phyloP scores from a whole-genome alignment of 495 filamentous ascomycete genomes.

The Aspergillus sclerotiicarbonarius region DNA sequence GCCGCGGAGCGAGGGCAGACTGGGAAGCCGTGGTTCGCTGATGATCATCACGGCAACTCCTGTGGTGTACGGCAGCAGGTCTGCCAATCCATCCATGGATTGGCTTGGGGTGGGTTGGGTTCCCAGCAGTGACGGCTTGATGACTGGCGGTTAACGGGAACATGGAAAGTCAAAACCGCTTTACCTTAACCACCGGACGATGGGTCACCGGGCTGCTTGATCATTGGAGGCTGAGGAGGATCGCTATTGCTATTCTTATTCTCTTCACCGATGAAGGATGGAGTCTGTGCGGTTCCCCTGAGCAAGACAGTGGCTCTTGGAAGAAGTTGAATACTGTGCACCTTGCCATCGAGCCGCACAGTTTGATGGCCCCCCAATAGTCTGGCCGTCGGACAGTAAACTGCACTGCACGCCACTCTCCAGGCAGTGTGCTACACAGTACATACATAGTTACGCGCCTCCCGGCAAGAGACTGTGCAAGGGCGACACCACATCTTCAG shows the following conservation, averaged over 20 bases:
- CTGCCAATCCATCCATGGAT: background rate
- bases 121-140: background rate
- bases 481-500: background rate
- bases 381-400: too few species aligned
- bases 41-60: conserved; percentile 9
- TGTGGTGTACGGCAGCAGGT: background rate
- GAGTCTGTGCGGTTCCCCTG: background rate
- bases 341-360: too few species aligned
- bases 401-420: background rate
- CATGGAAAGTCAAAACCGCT: conserved; percentile 8
- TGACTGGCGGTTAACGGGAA: conserved; percentile 7
- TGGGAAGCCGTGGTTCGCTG: conserved; percentile 4
- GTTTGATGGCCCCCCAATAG: too few species aligned
- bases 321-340: background rate
- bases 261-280: conserved; percentile 14
- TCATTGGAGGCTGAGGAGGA: background rate
- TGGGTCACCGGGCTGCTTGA: conserved; percentile 8
- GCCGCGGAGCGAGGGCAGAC: background rate
- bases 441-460: background rate
- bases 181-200: conserved; percentile 2
- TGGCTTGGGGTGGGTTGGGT: background rate
- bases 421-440: background rate
- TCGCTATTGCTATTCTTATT: conserved; percentile 11
- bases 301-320: background rate
- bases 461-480: background rate